Evolutionary conservation across 345 rosid genomes (phyloP).

Genomic region (Cardamine occulta): DNA sequence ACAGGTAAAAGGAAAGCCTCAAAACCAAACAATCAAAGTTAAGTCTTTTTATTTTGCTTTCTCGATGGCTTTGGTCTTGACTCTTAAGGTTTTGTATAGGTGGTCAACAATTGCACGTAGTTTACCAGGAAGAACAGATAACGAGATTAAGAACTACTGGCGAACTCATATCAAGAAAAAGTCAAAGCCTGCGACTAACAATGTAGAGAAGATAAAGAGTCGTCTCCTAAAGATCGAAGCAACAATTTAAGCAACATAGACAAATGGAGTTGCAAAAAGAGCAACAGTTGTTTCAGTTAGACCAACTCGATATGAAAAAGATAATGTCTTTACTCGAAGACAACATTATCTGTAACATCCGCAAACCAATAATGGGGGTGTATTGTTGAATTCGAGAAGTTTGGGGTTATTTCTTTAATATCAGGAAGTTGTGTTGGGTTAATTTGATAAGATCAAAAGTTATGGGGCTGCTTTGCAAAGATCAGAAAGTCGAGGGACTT

Average conservation of each 20-base stretch:
- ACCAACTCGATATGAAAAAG: slow-evolving; percentile 59
- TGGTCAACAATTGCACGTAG: slow-evolving; percentile 91
- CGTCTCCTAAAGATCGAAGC: slow-evolving; percentile 61
- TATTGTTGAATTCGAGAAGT: no score
- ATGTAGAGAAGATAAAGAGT: slow-evolving; percentile 49
- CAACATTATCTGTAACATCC: slow-evolving; percentile 38
- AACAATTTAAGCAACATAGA: slow-evolving; percentile 69
- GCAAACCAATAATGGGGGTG: no score
- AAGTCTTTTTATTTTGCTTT: neutral
- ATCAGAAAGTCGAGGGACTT: no score
- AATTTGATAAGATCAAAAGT: no score
- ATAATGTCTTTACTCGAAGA: slow-evolving; percentile 63
- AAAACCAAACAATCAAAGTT: neutral
- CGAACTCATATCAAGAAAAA: slow-evolving; percentile 84
- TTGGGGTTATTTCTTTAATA: no score
- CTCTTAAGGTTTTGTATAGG: slow-evolving; percentile 41
- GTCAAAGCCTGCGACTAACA: slow-evolving; percentile 50
- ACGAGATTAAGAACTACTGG: slow-evolving; percentile 89
- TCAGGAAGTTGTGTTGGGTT: no score
- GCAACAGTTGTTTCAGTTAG: slow-evolving; percentile 51
- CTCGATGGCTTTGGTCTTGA: neutral
- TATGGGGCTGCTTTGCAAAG: no score
- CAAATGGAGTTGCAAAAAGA: slow-evolving; percentile 44
- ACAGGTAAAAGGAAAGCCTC: slow-evolving; percentile 51
- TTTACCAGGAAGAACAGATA: slow-evolving; percentile 86